Conservation (phyloP, 2,329 filamentous ascomycete genomes). For the Fusarium haematococcum region DNA sequence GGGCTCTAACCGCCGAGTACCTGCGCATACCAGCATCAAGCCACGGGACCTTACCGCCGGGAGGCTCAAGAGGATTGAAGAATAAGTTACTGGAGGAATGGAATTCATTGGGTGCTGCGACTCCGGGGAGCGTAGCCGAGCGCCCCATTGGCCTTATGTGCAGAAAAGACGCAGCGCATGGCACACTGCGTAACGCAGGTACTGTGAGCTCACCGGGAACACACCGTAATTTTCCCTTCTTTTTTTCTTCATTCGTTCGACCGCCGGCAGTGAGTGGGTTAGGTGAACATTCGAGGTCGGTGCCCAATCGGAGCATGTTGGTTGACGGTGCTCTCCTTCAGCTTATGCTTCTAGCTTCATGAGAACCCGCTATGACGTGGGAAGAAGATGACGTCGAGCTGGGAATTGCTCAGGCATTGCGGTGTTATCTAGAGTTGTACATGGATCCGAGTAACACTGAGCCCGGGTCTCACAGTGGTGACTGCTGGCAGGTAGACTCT, state of each 20-base stretch:
- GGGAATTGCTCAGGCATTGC: neutral
- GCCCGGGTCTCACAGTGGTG: neutral
- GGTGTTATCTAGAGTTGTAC: neutral
- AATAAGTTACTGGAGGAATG: neutral
- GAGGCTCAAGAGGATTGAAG: neutral
- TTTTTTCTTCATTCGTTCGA: neutral
- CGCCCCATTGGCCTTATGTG: neutral
- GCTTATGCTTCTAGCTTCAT: neutral
- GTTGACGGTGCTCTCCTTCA: neutral
- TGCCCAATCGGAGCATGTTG: slow-evolving; percentile 14
- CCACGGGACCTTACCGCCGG: neutral
- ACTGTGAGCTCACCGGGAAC: neutral
- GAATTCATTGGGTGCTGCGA: neutral
- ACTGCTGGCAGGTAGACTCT: neutral
- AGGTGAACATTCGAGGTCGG: neutral
- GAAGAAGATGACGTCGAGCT: neutral
- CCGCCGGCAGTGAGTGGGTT: neutral
- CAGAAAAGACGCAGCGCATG: slow-evolving; percentile 9
- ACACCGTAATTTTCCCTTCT: neutral
- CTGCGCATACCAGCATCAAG: neutral
- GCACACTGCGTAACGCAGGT: slow-evolving; percentile 3
- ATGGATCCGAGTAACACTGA: neutral
- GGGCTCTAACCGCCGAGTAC: neutral
- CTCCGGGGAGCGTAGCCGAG: neutral
- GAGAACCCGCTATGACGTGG: neutral